Percentiles rank a stretch among this genome's conserved stretches.
Conservation (phyloP, 441 rosid species). For the Aquilaria agallochum region DNA sequence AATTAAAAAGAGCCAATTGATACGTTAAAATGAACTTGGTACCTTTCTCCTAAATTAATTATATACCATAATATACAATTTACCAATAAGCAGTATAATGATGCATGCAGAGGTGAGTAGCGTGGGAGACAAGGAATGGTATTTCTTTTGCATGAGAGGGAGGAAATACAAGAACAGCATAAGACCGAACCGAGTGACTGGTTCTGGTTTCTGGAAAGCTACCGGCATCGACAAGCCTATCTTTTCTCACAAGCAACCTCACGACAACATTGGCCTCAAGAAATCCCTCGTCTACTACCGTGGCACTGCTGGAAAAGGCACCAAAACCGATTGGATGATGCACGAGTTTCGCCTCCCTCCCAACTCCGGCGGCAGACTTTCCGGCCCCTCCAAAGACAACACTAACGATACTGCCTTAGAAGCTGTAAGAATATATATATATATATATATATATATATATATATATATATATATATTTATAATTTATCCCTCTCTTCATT, state of each 20-base stretch:
- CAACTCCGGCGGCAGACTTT: too few species aligned
- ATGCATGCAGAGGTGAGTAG: conserved; percentile 27
- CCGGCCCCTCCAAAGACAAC: neutral
- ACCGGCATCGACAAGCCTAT: conserved; percentile 57
- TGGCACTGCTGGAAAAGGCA: conserved; percentile 49
- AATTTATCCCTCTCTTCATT: neutral
- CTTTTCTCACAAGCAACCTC: conserved; percentile 24
- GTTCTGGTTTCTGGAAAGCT: conserved; percentile 69
- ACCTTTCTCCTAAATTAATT: too few species aligned
- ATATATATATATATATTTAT: too few species aligned
- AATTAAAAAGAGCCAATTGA: too few species aligned
- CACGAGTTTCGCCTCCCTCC: conserved; percentile 48
- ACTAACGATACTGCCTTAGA: conserved; percentile 18
- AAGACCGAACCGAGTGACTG: conserved; percentile 56
- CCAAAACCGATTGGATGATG: conserved; percentile 59
- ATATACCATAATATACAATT: too few species aligned
- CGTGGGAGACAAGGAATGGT: conserved; percentile 49
- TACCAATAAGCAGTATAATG: neutral
- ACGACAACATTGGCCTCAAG: conserved; percentile 48
- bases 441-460: too few species aligned
- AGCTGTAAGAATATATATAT: conserved; percentile 25
- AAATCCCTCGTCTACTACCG: conserved; percentile 52
- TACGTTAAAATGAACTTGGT: too few species aligned
- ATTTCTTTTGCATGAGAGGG: conserved; percentile 52
- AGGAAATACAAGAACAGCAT: conserved; percentile 57